Evolutionary conservation across 257 asterid species (phyloP).

Genomic region (Jasminum sambac): DNA sequence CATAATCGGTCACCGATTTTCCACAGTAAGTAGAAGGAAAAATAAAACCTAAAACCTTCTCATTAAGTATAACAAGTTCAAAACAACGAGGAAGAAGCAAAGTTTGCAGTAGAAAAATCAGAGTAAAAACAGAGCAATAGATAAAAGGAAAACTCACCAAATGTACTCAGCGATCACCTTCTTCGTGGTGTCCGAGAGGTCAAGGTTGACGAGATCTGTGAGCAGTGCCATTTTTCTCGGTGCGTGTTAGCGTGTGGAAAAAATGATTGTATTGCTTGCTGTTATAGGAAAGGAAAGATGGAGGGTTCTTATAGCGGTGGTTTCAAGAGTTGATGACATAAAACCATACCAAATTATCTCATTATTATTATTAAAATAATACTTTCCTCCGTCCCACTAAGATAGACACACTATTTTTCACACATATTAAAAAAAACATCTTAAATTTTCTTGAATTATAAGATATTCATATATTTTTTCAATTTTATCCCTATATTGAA

Average conservation of each 20-base stretch:
- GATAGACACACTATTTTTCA: too few species aligned
- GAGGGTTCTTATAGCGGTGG: conserved; percentile 1
- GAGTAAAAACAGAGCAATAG: neutral
- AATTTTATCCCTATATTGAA: too few species aligned
- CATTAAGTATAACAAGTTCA: too few species aligned
- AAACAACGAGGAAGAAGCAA: neutral
- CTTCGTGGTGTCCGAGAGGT: conserved; percentile 40
- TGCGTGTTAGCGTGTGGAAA: neutral
- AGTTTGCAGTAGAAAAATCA: neutral
- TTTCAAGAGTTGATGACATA: neutral
- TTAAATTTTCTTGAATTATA: too few species aligned
- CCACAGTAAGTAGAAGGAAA: neutral
- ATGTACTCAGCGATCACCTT: conserved; percentile 51
- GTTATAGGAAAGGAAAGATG: neutral
- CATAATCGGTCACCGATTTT: neutral
- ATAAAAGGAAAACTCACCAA: conserved; percentile 29
- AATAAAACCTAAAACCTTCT: neutral
- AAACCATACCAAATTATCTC: too few species aligned
- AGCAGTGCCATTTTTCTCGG: conserved; percentile 35
- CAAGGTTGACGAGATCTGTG: conserved; percentile 41
- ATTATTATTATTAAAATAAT: neutral
- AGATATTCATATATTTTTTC: too few species aligned
- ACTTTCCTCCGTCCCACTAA: too few species aligned
- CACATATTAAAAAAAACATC: too few species aligned
- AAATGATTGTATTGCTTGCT: neutral